Percentiles rank a stretch among this genome's conserved stretches.
phyloP scores from a whole-genome alignment of 1,284 basidiomycete species.

The Rhodotorula sp. region DNA sequence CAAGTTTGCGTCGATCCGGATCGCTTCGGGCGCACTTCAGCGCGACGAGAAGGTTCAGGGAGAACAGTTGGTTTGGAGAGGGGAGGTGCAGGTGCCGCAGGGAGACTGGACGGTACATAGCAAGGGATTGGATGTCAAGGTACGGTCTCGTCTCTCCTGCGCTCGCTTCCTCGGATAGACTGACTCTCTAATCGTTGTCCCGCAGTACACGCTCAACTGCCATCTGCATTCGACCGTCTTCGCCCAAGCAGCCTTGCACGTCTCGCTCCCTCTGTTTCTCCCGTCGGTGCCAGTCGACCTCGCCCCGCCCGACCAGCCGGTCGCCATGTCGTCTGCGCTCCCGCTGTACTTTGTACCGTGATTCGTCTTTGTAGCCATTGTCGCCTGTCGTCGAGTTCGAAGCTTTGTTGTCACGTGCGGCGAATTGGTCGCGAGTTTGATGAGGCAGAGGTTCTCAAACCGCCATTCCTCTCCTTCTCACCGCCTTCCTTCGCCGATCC shows the following conservation, averaged over 20 bases:
- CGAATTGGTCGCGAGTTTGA: not conserved
- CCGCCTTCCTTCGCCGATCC: not conserved
- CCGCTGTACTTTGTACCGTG: not conserved
- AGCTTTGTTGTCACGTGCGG: not conserved
- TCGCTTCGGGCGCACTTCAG: not conserved
- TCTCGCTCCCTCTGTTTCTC: slow-evolving; percentile 14
- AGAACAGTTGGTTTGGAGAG: slow-evolving; percentile 6
- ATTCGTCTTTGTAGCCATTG: too few relatives aligned
- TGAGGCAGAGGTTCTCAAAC: not conserved
- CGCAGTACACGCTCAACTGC: slow-evolving; percentile 17
- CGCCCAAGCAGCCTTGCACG: slow-evolving; percentile 1
- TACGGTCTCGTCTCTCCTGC: not conserved
- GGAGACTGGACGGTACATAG: slow-evolving; percentile 14
- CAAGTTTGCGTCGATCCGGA: slow-evolving; percentile 17
- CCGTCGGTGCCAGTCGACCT: slow-evolving; percentile 21
- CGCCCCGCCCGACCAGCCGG: too few relatives aligned
- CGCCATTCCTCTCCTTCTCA: not conserved
- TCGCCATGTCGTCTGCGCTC: not conserved
- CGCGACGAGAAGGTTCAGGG: not conserved
- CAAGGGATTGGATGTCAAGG: slow-evolving; percentile 12
- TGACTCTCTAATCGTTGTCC: not conserved
- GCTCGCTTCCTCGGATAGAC: too few relatives aligned
- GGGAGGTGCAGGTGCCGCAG: slow-evolving; percentile 1
- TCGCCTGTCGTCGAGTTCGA: too few relatives aligned
- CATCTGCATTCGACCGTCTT: slow-evolving; percentile 22